These are phyloP conservation scores for Emericellopsis terricola DNA, from an alignment of 495 filamentous ascomycete genomes.

Conservation along the genomic window DNA sequence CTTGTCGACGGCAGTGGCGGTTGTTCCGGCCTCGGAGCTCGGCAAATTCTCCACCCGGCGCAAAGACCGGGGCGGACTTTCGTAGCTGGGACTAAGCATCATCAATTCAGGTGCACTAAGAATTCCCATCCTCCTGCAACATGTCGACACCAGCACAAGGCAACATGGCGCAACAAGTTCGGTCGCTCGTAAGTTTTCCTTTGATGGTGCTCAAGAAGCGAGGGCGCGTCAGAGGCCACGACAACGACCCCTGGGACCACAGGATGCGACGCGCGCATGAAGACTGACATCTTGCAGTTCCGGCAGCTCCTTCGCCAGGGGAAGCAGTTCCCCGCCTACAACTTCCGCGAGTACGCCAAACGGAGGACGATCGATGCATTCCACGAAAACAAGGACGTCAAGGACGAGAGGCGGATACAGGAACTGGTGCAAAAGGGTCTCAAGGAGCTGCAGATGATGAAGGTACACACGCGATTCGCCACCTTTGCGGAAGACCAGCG, in stretches of 20 bases:
- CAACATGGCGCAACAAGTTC: conserved; percentile 50
- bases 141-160: conserved; percentile 11
- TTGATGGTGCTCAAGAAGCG: background rate
- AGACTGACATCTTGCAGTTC: no score
- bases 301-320: conserved; percentile 80
- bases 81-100: no score
- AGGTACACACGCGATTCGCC: conserved; percentile 41
- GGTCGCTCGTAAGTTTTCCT: conserved; percentile 42
- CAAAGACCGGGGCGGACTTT: no score
- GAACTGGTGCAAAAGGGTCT: conserved; percentile 78
- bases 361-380: conserved; percentile 80
- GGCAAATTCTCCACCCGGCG: no score
- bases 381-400: conserved; percentile 50
- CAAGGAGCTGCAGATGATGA: conserved; percentile 75
- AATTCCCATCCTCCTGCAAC: background rate
- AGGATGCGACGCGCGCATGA: no score
- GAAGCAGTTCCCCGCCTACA: conserved; percentile 79
- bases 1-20: no score
- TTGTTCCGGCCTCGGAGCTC: no score
- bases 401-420: conserved; percentile 59
- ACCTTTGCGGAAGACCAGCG: background rate
- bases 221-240: background rate
- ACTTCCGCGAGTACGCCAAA: conserved; percentile 92
- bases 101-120: background rate
- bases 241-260: background rate